Percentiles rank a stretch among this genome's conserved stretches.
Evolutionary conservation across 2,329 filamentous ascomycete species (phyloP).

Genomic region (Cladosporium austrohemisphaericum): DNA sequence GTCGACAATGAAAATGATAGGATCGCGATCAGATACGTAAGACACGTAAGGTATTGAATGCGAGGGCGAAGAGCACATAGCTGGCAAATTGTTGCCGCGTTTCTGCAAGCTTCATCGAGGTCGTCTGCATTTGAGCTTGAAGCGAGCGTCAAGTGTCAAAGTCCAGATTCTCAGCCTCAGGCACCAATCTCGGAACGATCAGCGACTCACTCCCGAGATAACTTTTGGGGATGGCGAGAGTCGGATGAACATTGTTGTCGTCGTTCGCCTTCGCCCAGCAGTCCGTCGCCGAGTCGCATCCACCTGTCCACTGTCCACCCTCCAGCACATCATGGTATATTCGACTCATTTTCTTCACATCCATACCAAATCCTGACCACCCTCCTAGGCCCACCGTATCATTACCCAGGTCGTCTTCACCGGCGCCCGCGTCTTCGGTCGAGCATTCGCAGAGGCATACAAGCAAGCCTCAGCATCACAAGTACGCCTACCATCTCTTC

Average conservation of each 20-base stretch:
- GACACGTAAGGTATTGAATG: too few species aligned
- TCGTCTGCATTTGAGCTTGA: too few species aligned
- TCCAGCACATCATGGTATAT: conserved; percentile 25
- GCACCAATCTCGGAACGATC: not conserved
- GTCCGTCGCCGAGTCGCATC: too few species aligned
- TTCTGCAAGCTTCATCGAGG: too few species aligned
- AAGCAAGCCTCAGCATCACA: conserved; percentile 82
- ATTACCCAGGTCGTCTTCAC: conserved; percentile 90
- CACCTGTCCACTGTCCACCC: conserved; percentile 2
- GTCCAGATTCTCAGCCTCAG: not conserved
- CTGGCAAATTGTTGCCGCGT: too few species aligned
- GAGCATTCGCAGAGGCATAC: conserved; percentile 90
- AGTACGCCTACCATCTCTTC: conserved; percentile 17
- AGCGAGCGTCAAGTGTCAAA: too few species aligned
- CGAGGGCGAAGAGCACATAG: too few species aligned
- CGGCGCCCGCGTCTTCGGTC: conserved; percentile 85
- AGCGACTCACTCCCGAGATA: conserved; percentile 3
- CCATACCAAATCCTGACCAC: not conserved
- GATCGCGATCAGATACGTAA: too few species aligned
- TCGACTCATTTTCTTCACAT: not conserved
- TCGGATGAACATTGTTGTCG: not conserved
- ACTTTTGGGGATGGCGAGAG: conserved; percentile 7
- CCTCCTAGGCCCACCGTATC: conserved; percentile 78
- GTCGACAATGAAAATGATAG: too few species aligned
- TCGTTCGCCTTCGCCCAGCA: too few species aligned